A percentile compares a stretch with the other conserved stretches of the same genome.
These are phyloP conservation scores for Mycena rebaudengoi DNA, from an alignment of 768 basidiomycete genomes.

Conservation along the genomic window DNA sequence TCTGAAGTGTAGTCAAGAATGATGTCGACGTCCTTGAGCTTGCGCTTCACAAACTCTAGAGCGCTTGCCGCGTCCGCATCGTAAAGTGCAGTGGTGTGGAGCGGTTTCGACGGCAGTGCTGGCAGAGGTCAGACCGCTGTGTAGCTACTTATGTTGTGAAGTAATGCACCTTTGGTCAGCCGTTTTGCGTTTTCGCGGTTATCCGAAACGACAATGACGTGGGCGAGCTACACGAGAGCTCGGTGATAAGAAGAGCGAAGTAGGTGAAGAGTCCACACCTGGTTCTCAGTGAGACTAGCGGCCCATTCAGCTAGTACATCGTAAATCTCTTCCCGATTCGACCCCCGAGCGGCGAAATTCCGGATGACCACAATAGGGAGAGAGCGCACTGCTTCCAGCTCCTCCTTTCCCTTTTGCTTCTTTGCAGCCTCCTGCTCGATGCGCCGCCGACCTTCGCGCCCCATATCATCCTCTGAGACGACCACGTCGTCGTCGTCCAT, in stretches of 20 bases:
- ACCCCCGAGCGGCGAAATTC: conserved; percentile 67
- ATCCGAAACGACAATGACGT: conserved; percentile 91
- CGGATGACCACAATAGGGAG: conserved; percentile 90
- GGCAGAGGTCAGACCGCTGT: neutral
- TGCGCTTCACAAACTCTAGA: conserved; percentile 82
- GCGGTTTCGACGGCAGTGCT: conserved; percentile 88
- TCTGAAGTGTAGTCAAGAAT: conserved; percentile 61
- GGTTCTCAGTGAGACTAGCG: conserved; percentile 43
- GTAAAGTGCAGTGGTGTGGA: conserved; percentile 78
- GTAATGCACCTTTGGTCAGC: conserved; percentile 74
- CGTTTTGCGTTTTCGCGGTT: conserved; percentile 87
- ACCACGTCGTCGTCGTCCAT: conserved; percentile 15
- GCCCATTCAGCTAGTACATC: conserved; percentile 85
- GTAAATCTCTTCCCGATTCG: conserved; percentile 73
- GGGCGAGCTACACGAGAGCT: conserved; percentile 92
- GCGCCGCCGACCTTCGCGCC: too few species aligned
- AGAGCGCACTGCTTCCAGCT: conserved; percentile 61
- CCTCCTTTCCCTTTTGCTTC: conserved; percentile 44
- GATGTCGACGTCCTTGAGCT: conserved; percentile 67
- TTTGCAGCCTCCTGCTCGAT: conserved; percentile 16
- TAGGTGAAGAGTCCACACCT: too few species aligned
- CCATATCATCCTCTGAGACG: neutral
- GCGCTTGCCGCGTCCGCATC: conserved; percentile 89
- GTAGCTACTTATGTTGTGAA: too few species aligned
- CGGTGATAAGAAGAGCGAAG: too few species aligned